phyloP scores from a whole-genome alignment of 2,329 filamentous ascomycete genomes.

The Aspergillus japonicus region DNA sequence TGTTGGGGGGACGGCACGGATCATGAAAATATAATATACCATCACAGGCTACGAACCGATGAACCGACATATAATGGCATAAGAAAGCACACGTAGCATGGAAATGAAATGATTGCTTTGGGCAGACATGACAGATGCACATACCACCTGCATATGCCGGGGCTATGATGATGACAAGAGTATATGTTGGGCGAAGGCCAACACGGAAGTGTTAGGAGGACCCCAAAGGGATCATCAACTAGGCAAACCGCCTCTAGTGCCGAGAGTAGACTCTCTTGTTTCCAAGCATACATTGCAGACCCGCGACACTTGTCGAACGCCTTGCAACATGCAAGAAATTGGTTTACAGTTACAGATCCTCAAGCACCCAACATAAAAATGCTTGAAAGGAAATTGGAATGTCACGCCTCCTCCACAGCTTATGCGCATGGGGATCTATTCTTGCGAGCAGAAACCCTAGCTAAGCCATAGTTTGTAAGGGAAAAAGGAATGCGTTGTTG shows the following conservation, averaged over 20 bases:
- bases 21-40: neutral
- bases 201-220: too few relatives aligned
- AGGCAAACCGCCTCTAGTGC: too few relatives aligned
- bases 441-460: slow-evolving; percentile 42
- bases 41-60: neutral
- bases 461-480: slow-evolving; percentile 45
- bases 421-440: slow-evolving; percentile 40
- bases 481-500: slow-evolving; percentile 46
- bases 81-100: too few relatives aligned
- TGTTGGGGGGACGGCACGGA: neutral
- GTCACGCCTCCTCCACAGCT: slow-evolving; percentile 51
- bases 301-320: neutral
- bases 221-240: too few relatives aligned
- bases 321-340: neutral
- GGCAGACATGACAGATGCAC: too few relatives aligned
- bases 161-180: too few relatives aligned
- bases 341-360: neutral
- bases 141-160: too few relatives aligned
- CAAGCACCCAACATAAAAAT: slow-evolving; percentile 1
- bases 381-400: slow-evolving; percentile 26
- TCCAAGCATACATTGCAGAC: too few relatives aligned
- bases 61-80: neutral
- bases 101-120: too few relatives aligned
- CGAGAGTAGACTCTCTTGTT: too few relatives aligned
- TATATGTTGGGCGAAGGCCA: too few relatives aligned